Evolutionary conservation across 306 rosid species (phyloP), one percentile per base, ranked within the genome.

Genomic region (Delonix regia): DNA sequence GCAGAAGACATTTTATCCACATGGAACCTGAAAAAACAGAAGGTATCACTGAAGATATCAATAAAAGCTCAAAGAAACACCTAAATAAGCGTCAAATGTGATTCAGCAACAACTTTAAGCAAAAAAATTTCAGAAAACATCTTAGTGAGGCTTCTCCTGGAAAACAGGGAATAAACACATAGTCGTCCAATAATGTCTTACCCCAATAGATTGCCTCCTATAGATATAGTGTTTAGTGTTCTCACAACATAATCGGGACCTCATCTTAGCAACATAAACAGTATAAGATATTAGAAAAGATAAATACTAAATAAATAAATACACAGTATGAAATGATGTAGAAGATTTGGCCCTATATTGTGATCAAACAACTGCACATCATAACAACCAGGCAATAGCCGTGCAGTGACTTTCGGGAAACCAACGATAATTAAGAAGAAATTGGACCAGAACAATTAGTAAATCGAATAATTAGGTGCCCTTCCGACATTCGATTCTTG

Each of bases 1-100:
- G 99, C 99, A 8, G 99, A 94, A 41, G 99, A 94, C 97, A 94
- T 94, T 77, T 94, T 94, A 78, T 94, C 99, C 51, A 94, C 99
- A 75, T 94, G 99, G 77, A 94, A 94, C 99, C 99, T 94, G 75
- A 68, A 83, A 65, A 62, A 41, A 62, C 69, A 83, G 21, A 81
- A 36, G 15, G 16, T 13, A 53, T 4, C 77, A 53, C 70, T 42
- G 61, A 45, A 47, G 38, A 78, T 34, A 30, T 25, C 49, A 25
- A 24, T 1, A 45, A 41, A 66, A 51, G 14, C n/a, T 61, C 25
- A 81, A 28, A 21, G 0, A 47, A 61, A 4, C 77, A 15, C 7
- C 16, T 56, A 53, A 16, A 45, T 27, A 80, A 47, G 13, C 52
- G 66, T 22, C 57, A 53, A 62, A 21, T 25, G 21, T 14, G 57